A percentile compares a stretch with the other conserved stretches of the same genome.
phyloP scores from a whole-genome alignment of 306 rosid genomes.

The Medicago lupulina region DNA sequence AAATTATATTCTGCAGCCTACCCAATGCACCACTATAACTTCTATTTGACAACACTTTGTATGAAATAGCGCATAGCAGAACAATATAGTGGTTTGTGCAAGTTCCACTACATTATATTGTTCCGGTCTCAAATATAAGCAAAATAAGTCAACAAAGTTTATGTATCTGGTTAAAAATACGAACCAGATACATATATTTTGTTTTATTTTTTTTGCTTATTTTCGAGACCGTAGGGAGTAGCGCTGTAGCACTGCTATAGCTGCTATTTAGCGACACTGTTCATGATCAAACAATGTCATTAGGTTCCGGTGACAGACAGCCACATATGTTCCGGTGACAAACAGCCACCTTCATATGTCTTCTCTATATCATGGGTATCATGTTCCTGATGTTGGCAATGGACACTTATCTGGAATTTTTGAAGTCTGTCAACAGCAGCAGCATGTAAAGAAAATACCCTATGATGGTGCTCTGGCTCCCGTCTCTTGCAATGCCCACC shows the following conservation, averaged over 20 bases:
- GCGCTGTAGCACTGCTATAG: neutral
- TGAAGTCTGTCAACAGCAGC: neutral
- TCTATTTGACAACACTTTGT: neutral
- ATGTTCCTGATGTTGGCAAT: neutral
- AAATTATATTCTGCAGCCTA: neutral
- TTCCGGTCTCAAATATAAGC: too few species aligned
- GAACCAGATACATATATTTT: too few species aligned
- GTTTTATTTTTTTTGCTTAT: too few species aligned
- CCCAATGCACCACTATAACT: neutral
- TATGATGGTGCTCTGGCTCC: slow-evolving; percentile 5
- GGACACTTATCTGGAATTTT: neutral
- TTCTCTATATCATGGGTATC: neutral
- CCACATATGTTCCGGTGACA: neutral
- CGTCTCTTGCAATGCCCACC: neutral
- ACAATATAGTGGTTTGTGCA: neutral
- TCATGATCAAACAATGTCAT: neutral
- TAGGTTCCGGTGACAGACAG: slow-evolving; percentile 17
- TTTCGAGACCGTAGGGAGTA: neutral
- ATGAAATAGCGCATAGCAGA: neutral
- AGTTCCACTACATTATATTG: neutral
- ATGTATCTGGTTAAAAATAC: too few species aligned
- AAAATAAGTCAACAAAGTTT: too few species aligned
- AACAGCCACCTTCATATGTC: neutral
- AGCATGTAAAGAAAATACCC: neutral
- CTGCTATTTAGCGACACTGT: neutral